Conservation (phyloP, 345 rosid genomes). For the Passiflora organensis region DNA sequence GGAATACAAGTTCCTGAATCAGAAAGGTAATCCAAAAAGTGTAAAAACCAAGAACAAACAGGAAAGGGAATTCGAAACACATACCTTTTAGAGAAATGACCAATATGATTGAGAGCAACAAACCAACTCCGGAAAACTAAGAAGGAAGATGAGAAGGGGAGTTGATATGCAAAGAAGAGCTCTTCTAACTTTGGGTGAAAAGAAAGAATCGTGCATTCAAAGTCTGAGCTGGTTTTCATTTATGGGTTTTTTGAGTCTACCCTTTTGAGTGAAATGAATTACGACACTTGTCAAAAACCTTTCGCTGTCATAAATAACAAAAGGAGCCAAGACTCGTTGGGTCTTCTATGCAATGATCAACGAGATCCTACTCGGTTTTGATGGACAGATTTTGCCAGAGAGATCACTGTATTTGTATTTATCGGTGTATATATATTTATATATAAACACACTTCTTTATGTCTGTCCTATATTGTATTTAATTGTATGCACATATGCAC, state of each 20-base stretch:
- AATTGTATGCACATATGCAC: neutral
- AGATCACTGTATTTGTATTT: neutral
- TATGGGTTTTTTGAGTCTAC: slow-evolving; percentile 12
- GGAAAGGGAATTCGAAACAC: slow-evolving; percentile 6
- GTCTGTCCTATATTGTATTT: neutral
- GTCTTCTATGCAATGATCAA: slow-evolving; percentile 23
- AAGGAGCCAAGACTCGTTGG: slow-evolving; percentile 8
- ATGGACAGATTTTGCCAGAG: slow-evolving; percentile 14
- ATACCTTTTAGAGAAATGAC: slow-evolving; percentile 23
- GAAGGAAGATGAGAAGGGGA: slow-evolving; percentile 17
- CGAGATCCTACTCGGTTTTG: slow-evolving; percentile 17
- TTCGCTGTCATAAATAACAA: neutral
- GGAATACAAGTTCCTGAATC: neutral
- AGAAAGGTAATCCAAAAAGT: neutral
- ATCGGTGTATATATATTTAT: neutral
- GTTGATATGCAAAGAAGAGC: slow-evolving; percentile 14
- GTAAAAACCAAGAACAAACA: neutral
- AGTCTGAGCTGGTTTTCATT: slow-evolving; percentile 1
- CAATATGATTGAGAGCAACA: slow-evolving; percentile 5
- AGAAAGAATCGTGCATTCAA: slow-evolving; percentile 14
- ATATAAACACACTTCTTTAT: neutral
- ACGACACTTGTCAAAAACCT: slow-evolving; percentile 7
- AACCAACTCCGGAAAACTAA: slow-evolving; percentile 17
- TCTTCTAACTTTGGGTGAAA: slow-evolving; percentile 17
- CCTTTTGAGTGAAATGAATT: slow-evolving; percentile 15